Conservation (phyloP, 352 stramenopile species). For the Globisporangium mamillatum region DNA sequence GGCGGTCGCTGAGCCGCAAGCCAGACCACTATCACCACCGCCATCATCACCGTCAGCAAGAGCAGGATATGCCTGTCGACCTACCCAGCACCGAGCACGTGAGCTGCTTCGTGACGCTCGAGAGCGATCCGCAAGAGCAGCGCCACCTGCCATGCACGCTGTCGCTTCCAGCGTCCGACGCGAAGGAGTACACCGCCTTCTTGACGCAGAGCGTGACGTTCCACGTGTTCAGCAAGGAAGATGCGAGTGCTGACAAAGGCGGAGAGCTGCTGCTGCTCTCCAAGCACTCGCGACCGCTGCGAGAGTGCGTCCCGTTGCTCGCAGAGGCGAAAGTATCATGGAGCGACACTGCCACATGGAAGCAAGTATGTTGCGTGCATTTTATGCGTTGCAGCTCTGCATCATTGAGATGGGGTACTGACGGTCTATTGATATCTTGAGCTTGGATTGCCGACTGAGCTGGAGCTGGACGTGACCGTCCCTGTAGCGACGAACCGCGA, state of each 20-base stretch:
- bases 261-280: slow-evolving; percentile 22
- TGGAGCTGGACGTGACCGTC: slow-evolving; percentile 34
- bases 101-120: slow-evolving; percentile 21
- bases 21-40: background rate
- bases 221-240: slow-evolving; percentile 23
- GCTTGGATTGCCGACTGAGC: slow-evolving; percentile 19
- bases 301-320: slow-evolving; percentile 52
- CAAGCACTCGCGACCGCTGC: slow-evolving; percentile 33
- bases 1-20: slow-evolving; percentile 20
- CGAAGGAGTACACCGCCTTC: slow-evolving; percentile 33
- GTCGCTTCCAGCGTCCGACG: slow-evolving; percentile 21
- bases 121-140: slow-evolving; percentile 17
- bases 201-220: slow-evolving; percentile 41
- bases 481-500: slow-evolving; percentile 39
- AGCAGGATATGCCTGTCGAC: slow-evolving; percentile 4
- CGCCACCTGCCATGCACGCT: slow-evolving; percentile 39
- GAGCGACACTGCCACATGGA: slow-evolving; percentile 28
- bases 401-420: background rate
- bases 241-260: background rate
- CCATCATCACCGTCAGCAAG: background rate
- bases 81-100: background rate
- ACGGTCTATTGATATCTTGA: background rate
- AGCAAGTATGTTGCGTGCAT: slow-evolving; percentile 23
- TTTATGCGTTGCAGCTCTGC: background rate
- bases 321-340: slow-evolving; percentile 40